Evolutionary conservation across 176 grass and related monocot species (phyloP), one percentile per base, ranked within the genome.

Genomic region (Carex kokanica): DNA sequence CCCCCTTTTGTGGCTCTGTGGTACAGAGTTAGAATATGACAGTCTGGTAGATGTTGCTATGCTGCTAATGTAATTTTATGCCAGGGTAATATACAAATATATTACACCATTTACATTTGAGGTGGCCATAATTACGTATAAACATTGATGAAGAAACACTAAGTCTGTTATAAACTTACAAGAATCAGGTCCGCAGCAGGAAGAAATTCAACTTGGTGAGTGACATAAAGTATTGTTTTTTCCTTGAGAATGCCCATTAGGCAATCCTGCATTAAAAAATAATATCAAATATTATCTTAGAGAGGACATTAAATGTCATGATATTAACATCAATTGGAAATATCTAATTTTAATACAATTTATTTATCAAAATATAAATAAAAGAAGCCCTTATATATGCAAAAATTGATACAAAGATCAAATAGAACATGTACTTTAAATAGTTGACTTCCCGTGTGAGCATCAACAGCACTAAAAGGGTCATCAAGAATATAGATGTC

Each of bases 141-240:
- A 74, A 18, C 2, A 74, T 74, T 34, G 2, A 53, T 74, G 0
- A 74, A 25, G 53, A 2, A 81, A 11, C 27, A 81, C 38, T 60
- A 51, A 66, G 4, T 59, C 24, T 32, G 20, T 63, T 87, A 21
- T 2, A 78, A 81, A 60, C 84, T 85, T 95, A 95, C 96, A 59
- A 99, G 64, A 86, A 99, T 99, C 83, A 99, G 78, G 60, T 99
- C 93, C 2, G 96, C 96, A 3, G 64, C 88, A 62, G 96, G 96
- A 88, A 99, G 93, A 88, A 95, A 99, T 87, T 99, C 96, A 13
- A 99, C 93, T 92, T 99, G 96, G 81, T 99, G 96, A 6, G 96
- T 99, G 55, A 99, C 89, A 79, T 95, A 99, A 52, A 99, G 7
- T 87, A 99, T 86, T 41, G 96, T 99, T 86, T 95, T 99, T 32